These are phyloP conservation scores for Glaciozyma martinii DNA, from an alignment of 768 basidiomycete species.

Conservation along the genomic window DNA sequence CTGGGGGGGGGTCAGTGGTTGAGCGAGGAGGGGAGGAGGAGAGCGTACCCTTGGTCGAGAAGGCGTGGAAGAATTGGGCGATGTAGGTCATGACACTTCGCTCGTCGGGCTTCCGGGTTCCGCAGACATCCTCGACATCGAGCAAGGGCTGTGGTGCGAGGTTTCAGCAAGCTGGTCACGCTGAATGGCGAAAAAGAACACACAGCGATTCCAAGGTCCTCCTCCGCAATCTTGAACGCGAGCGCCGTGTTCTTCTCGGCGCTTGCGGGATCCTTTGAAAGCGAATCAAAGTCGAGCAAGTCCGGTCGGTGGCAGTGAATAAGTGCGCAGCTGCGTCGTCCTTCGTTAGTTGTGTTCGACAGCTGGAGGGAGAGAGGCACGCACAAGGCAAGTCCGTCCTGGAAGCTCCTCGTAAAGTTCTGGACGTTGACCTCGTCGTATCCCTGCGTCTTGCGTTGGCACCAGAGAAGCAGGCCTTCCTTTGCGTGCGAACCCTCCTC, in stretches of 20 bases:
- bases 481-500: slow-evolving; percentile 98
- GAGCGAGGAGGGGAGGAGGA: background rate
- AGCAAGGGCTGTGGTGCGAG: slow-evolving; percentile 61
- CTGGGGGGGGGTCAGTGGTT: background rate
- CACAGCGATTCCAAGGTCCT: slow-evolving; percentile 84
- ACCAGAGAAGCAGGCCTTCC: slow-evolving; percentile 94
- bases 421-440: slow-evolving; percentile 88
- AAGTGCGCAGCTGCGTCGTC: slow-evolving; percentile 69
- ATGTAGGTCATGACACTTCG: slow-evolving; percentile 97
- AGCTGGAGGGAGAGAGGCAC: slow-evolving; percentile 43
- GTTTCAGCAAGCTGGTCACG: background rate
- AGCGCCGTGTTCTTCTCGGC: slow-evolving; percentile 72
- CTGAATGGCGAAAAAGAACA: slow-evolving; percentile 38
- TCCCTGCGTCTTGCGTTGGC: slow-evolving; percentile 85
- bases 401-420: slow-evolving; percentile 88
- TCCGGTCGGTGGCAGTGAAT: slow-evolving; percentile 98
- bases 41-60: slow-evolving; percentile 80
- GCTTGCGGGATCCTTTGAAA: slow-evolving; percentile 55
- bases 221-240: slow-evolving; percentile 79
- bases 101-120: slow-evolving; percentile 80
- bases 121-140: slow-evolving; percentile 91
- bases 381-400: slow-evolving; percentile 82
- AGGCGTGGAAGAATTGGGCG: slow-evolving; percentile 95
- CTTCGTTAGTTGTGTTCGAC: background rate
- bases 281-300: slow-evolving; percentile 72